Evolutionary conservation across 345 rosid genomes (phyloP).

Genomic region (Reutealis trisperma): DNA sequence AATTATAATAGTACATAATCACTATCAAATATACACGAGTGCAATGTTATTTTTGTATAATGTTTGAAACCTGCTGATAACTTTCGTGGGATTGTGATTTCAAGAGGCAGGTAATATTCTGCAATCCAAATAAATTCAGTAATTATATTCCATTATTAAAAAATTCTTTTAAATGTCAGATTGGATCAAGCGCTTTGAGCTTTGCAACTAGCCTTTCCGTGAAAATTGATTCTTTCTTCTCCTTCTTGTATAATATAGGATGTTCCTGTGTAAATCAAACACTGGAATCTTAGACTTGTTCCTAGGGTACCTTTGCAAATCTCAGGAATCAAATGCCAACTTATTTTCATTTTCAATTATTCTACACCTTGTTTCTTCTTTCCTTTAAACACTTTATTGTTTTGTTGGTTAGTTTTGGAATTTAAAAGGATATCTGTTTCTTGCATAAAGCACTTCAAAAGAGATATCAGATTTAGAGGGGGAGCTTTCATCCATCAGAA

Average conservation of each 20-base stretch:
- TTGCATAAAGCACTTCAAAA: slow-evolving; percentile 76
- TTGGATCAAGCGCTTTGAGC: too few species aligned
- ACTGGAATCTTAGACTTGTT: not conserved
- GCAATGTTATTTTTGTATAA: not conserved
- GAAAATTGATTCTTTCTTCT: too few species aligned
- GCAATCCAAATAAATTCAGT: not conserved
- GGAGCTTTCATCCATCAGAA: slow-evolving; percentile 91
- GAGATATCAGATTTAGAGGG: slow-evolving; percentile 99
- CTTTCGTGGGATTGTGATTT: not conserved
- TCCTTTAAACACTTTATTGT: not conserved
- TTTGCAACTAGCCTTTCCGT: too few species aligned
- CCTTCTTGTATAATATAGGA: too few species aligned
- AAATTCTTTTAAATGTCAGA: not conserved
- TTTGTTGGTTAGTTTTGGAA: not conserved
- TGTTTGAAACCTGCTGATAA: not conserved
- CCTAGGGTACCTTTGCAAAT: not conserved
- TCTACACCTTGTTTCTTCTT: not conserved
- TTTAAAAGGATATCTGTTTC: not conserved
- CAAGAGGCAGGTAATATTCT: not conserved
- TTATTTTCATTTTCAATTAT: not conserved
- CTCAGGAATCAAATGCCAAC: not conserved
- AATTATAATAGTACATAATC: not conserved
- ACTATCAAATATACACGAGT: not conserved
- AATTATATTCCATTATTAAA: not conserved
- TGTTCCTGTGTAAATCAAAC: not conserved